Percentiles rank a stretch among this genome's conserved stretches.
Conservation (phyloP, 164 flowering plant species). For the Pachysandra terminalis region DNA sequence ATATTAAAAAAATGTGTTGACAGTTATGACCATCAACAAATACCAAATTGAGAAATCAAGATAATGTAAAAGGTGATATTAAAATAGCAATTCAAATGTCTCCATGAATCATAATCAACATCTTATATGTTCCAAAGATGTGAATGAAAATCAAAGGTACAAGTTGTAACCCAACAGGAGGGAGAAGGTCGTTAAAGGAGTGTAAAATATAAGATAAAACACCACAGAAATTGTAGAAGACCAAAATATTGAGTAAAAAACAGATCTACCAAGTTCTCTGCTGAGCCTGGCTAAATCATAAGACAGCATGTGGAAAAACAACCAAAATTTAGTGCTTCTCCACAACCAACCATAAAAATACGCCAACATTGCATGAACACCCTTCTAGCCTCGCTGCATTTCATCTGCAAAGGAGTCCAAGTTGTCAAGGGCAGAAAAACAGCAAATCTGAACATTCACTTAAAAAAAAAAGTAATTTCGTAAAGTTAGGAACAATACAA, state of each 20-base stretch:
- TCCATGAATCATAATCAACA: too few relatives aligned
- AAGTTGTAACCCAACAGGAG: too few relatives aligned
- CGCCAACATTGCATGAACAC: conserved; percentile 10
- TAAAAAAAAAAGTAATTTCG: neutral
- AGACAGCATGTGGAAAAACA: neutral
- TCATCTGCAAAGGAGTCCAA: conserved; percentile 34
- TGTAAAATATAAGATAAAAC: neutral
- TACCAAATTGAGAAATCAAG: too few relatives aligned
- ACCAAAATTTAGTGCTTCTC: neutral
- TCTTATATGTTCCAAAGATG: too few relatives aligned
- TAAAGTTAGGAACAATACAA: neutral
- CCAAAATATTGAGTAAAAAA: conserved; percentile 5
- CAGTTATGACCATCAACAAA: too few relatives aligned
- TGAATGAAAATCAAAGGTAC: too few relatives aligned
- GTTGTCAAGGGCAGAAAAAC: conserved; percentile 15
- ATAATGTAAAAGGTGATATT: neutral
- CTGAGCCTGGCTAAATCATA: conserved; percentile 6
- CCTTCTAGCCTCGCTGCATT: conserved; percentile 11
- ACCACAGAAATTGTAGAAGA: neutral
- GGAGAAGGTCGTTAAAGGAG: neutral
- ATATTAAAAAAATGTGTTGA: too few relatives aligned
- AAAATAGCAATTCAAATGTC: neutral
- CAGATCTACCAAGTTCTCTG: neutral
- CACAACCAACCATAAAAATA: neutral
- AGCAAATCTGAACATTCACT: neutral